Conservation (phyloP, 306 rosid genomes). For the Abrus precatorius region DNA sequence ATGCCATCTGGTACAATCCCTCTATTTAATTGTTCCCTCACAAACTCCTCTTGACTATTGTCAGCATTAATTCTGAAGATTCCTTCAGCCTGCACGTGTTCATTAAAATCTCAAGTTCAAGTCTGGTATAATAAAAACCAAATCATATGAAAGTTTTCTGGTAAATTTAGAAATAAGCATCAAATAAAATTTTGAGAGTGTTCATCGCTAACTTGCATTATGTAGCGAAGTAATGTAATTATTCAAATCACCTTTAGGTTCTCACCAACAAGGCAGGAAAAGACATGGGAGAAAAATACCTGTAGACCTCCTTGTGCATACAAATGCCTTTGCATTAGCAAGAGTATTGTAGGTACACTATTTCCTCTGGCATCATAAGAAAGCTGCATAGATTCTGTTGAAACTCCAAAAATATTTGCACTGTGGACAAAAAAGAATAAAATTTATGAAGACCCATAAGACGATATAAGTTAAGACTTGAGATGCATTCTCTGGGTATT, state of each 20-base stretch:
- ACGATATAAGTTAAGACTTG: background rate
- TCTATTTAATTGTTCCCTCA: slow-evolving; percentile 44
- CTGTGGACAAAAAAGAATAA: slow-evolving; percentile 52
- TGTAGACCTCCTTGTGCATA: slow-evolving; percentile 81
- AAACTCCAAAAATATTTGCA: slow-evolving; percentile 82
- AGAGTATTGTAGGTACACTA: slow-evolving; percentile 79
- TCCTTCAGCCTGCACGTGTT: slow-evolving; percentile 74
- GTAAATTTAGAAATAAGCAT: background rate
- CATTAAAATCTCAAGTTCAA: slow-evolving; percentile 41
- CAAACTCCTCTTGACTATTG: slow-evolving; percentile 86
- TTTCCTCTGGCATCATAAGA: slow-evolving; percentile 91
- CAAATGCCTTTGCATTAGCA: slow-evolving; percentile 77
- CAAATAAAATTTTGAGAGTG: background rate
- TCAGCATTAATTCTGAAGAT: slow-evolving; percentile 85
- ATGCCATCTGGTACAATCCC: background rate
- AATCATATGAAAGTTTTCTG: background rate
- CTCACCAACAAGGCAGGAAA: slow-evolving; percentile 6
- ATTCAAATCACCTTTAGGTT: background rate
- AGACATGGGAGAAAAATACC: slow-evolving; percentile 55
- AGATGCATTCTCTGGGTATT: background rate
- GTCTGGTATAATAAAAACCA: slow-evolving; percentile 26
- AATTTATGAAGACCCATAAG: slow-evolving; percentile 42
- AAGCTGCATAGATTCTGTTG: slow-evolving; percentile 91
- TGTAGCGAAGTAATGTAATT: background rate
- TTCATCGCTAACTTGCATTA: background rate